These are phyloP conservation scores for Vigna nakashimae DNA, from an alignment of 306 rosid species.

Conservation along the genomic window DNA sequence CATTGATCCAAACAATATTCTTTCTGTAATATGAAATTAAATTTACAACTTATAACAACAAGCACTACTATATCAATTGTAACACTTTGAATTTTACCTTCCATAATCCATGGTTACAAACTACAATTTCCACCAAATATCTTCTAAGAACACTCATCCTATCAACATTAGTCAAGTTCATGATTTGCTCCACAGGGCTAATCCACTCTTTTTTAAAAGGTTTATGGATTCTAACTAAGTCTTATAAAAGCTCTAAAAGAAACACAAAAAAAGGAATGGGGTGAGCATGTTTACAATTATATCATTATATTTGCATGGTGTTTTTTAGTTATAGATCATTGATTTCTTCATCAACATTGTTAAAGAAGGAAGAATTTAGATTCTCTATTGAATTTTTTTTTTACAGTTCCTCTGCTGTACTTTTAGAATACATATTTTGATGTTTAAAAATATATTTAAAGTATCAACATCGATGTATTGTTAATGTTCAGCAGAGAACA, in stretches of 20 bases:
- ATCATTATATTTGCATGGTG: conserved; percentile 36
- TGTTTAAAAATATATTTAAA: too few species aligned
- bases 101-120: not conserved
- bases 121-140: conserved; percentile 22
- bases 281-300: conserved; percentile 50
- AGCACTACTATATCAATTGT: not conserved
- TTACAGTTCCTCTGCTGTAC: too few species aligned
- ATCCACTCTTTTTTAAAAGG: conserved; percentile 11
- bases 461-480: too few species aligned
- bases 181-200: not conserved
- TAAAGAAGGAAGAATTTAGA: not conserved
- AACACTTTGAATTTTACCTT: conserved; percentile 8
- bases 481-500: too few species aligned
- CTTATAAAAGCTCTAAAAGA: conserved; percentile 26
- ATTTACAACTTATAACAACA: not conserved
- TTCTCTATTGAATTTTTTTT: too few species aligned
- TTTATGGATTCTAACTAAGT: conserved; percentile 18
- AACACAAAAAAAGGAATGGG: not conserved
- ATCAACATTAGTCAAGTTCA: conserved; percentile 13
- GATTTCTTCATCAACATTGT: conserved; percentile 18
- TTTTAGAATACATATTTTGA: too few species aligned
- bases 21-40: not conserved
- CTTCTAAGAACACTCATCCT: conserved; percentile 15
- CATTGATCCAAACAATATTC: too few species aligned
- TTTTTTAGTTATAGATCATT: not conserved